These are phyloP conservation scores for Avena atlantica DNA, from an alignment of 176 grass and related monocot species.

Conservation along the genomic window DNA sequence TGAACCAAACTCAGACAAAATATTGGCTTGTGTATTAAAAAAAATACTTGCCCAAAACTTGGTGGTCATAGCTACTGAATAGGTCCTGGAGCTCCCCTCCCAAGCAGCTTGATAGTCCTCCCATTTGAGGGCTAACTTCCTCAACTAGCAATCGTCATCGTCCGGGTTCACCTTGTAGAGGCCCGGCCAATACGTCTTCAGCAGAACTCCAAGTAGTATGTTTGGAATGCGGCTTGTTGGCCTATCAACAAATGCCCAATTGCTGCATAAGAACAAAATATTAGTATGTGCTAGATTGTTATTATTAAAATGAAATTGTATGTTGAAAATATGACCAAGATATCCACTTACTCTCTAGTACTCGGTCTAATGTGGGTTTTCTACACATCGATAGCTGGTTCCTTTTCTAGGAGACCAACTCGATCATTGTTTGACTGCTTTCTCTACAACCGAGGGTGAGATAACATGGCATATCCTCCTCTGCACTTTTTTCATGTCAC, in stretches of 20 bases:
- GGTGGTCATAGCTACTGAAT: not conserved
- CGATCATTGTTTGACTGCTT: no score
- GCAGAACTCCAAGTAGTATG: not conserved
- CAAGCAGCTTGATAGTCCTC: not conserved
- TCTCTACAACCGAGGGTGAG: no score
- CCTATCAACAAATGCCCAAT: not conserved
- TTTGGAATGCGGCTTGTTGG: not conserved
- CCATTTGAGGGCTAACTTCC: no score
- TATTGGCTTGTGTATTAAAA: no score
- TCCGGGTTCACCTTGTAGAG: not conserved
- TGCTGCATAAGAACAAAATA: not conserved
- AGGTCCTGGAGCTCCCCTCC: not conserved
- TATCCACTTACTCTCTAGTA: not conserved
- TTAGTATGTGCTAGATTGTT: not conserved
- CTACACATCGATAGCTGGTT: no score
- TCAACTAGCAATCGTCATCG: no score
- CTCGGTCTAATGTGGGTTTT: not conserved
- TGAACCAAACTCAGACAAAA: not conserved
- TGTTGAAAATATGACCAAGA: not conserved
- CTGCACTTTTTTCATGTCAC: no score
- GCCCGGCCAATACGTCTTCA: not conserved
- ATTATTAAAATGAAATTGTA: not conserved
- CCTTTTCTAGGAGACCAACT: no score
- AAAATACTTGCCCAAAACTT: no score
- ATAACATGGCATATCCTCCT: no score